Conservation (phyloP, 169 alveolate genomes). For the Plasmodium gonderi region DNA sequence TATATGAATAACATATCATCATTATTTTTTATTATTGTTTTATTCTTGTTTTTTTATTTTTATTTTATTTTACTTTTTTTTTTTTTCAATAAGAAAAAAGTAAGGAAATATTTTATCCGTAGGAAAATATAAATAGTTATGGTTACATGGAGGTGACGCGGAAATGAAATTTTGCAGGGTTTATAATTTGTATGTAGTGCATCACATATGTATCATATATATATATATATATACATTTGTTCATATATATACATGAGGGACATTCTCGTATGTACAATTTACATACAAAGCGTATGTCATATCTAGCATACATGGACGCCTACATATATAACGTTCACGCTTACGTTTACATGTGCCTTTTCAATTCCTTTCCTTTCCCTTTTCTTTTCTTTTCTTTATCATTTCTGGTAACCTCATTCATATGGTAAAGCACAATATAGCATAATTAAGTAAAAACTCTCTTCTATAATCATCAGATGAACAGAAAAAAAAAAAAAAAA, state of each 20-base stretch:
- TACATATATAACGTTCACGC: too few species aligned
- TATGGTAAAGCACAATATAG: neutral
- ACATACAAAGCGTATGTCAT: too few species aligned
- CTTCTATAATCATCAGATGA: neutral
- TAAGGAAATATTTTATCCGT: neutral
- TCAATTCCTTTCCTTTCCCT: too few species aligned
- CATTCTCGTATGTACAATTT: too few species aligned
- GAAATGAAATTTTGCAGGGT: neutral
- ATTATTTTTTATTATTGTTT: too few species aligned
- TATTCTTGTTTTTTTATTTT: too few species aligned
- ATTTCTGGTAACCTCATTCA: neutral
- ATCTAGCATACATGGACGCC: too few species aligned
- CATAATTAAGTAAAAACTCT: too few species aligned
- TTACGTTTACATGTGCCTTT: too few species aligned
- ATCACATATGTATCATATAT: neutral
- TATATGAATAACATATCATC: neutral
- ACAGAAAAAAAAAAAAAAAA: neutral
- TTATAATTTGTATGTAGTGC: neutral
- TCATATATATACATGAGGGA: too few species aligned
- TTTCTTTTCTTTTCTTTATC: neutral
- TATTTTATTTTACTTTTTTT: too few species aligned
- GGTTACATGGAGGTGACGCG: neutral
- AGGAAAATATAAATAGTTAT: neutral
- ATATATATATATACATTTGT: neutral
- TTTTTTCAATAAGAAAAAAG: neutral